Evolutionary conservation across 2,329 filamentous ascomycete genomes (phyloP), one percentile per base, ranked within the genome.

Genomic region (Alternaria rosae): DNA sequence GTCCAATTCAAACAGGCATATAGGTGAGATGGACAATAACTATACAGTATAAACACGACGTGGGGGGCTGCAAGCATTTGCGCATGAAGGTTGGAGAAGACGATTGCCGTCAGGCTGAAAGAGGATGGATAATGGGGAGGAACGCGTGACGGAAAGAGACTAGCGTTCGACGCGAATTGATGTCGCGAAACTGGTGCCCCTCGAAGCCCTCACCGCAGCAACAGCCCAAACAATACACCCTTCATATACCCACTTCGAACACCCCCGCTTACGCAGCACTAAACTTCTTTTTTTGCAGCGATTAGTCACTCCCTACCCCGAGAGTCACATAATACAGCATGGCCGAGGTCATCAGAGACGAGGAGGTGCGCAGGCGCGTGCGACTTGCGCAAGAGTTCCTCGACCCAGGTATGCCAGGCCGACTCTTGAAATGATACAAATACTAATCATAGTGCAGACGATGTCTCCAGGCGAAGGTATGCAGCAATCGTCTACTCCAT

Each of bases 361-460:
- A 95, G 81, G 92, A 91, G 69, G 89, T 91, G 72, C 87, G 89
- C 72, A 90, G 96, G 82, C 92, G 93, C 74, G 88, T 97, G 79
- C 91, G 93, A 73, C 88, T 91, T 67, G 93, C 93, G n/a, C 87
- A 91, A 73, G 94, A 97, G 79, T 97, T 98, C 76, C 88, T 98
- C 44, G 94, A 97, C 84, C 94, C 94, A 64, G 90, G 93, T 97
- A 87, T 75, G 90, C 80, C 45, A 9, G 3, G 5, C 32, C 6
- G 25, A 32, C 17, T 35, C 20, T 12, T 13, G 12, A 43, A 32
- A 23, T 20, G 10, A 20, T 8, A 10, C 10, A 38, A 17, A 42
- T 32, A 56, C 75, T 81, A 64, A 81, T 64, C 42, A 47, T 41
- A 42, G 23, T 44, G 23, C 61, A 89, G 87, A 81, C 70, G 87